A percentile compares a stretch with the other conserved stretches of the same genome.
These are phyloP conservation scores for Hypoxylon sp. DNA, from an alignment of 2,329 filamentous ascomycete species.

Conservation along the genomic window DNA sequence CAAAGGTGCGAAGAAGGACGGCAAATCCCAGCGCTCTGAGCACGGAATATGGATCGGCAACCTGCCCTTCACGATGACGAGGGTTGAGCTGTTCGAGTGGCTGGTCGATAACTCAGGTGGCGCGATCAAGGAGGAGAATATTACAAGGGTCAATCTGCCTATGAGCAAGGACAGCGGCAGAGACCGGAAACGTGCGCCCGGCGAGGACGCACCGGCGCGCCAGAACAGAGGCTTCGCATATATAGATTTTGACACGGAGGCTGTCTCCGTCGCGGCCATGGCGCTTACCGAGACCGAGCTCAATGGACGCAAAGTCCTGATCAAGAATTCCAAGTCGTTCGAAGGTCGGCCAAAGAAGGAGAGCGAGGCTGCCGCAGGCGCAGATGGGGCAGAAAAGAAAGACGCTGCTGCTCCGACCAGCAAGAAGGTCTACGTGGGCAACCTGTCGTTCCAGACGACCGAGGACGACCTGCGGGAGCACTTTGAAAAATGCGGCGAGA, in stretches of 20 bases:
- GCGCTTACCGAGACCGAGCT: slow-evolving; percentile 86
- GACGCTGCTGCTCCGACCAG: slow-evolving; percentile 65
- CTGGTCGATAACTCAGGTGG: slow-evolving; percentile 76
- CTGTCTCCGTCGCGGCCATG: slow-evolving; percentile 78
- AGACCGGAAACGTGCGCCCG: slow-evolving; percentile 37
- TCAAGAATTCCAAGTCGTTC: slow-evolving; percentile 91
- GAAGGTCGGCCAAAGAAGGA: slow-evolving; percentile 83
- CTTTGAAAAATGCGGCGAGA: slow-evolving; percentile 83
- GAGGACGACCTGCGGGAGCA: slow-evolving; percentile 82
- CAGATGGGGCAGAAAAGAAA: slow-evolving; percentile 46
- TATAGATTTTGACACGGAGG: slow-evolving; percentile 81
- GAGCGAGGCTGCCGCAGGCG: slow-evolving; percentile 46
- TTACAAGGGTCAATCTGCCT: slow-evolving; percentile 87
- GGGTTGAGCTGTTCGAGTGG: slow-evolving; percentile 78
- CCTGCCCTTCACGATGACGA: slow-evolving; percentile 81
- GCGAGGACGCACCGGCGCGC: slow-evolving; percentile 35
- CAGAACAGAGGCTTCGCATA: slow-evolving; percentile 96
- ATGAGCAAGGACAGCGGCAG: slow-evolving; percentile 54
- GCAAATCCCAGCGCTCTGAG: slow-evolving; percentile 70
- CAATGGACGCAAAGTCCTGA: slow-evolving; percentile 79
- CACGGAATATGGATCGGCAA: slow-evolving; percentile 97
- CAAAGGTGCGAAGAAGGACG: slow-evolving; percentile 52
- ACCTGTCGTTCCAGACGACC: slow-evolving; percentile 82
- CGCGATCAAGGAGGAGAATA: slow-evolving; percentile 70
- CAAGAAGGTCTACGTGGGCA: slow-evolving; percentile 89